A percentile compares a stretch with the other conserved stretches of the same genome.
Evolutionary conservation across 441 rosid species (phyloP).

Genomic region (Raphanus hybrid): DNA sequence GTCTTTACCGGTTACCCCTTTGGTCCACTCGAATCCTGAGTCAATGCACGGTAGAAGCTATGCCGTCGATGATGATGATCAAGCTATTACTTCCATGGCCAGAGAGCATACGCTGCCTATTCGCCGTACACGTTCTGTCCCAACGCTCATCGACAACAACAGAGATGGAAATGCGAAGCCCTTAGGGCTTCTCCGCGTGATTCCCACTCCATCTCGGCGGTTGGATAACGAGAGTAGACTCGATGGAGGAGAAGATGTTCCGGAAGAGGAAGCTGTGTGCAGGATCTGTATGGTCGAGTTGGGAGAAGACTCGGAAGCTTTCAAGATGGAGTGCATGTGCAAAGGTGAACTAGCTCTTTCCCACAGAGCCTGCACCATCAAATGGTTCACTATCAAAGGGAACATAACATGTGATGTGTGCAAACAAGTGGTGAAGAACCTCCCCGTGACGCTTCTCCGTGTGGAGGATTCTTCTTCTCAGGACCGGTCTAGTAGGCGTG

Average conservation of each 20-base stretch:
- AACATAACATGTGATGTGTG: constrained; percentile 95
- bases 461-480: constrained; percentile 53
- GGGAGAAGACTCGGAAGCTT: constrained; percentile 90
- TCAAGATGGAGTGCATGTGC: constrained; percentile 98
- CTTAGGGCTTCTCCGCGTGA: constrained; percentile 70
- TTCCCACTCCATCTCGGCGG: constrained; percentile 68
- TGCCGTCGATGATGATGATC: constrained; percentile 20
- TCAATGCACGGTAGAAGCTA: constrained; percentile 71
- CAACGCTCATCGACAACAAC: constrained; percentile 47
- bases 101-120: constrained; percentile 39
- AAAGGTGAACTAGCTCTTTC: constrained; percentile 96
- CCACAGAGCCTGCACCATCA: constrained; percentile 85
- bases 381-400: constrained; percentile 98
- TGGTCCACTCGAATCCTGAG: constrained; percentile 81
- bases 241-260: constrained; percentile 74
- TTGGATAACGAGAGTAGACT: constrained; percentile 46
- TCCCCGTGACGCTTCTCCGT: constrained; percentile 87
- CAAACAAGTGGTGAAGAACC: constrained; percentile 83
- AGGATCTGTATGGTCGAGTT: constrained; percentile 90
- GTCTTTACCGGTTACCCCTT: constrained; percentile 38
- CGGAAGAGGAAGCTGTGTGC: constrained; percentile 96
- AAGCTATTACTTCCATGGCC: constrained; percentile 39
- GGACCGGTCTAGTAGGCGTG: constrained; percentile 25
- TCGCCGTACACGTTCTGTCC: constrained; percentile 81
- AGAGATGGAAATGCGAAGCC: constrained; percentile 69